Evolutionary conservation across 208 protist genomes (phyloP), one percentile per base, ranked within the genome.

Genomic region (Leishmania braziliensis): DNA sequence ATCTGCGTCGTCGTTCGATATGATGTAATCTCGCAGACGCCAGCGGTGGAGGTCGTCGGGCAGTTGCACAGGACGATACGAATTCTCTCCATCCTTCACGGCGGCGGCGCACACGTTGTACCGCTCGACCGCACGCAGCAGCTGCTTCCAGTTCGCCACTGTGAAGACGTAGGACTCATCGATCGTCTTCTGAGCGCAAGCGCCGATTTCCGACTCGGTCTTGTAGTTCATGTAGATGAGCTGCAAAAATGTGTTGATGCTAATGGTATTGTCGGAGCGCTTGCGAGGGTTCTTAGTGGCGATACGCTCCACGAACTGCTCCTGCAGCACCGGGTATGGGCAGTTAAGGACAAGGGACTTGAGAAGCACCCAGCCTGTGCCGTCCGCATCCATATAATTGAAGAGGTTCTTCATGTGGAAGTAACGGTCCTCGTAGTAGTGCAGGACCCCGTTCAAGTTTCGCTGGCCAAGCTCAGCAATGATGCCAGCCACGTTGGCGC

Each of bases 161-260:
- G 91, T 92, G 80, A 95, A 92, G 23, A 89, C 48, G 80, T 96
- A 96, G 26, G 88, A 80, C 78, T 79, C 82, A 77, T 96, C 92
- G 50, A 90, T 69, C 36, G 84, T 83, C 60, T 86, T 80, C 23
- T 81, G 69, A 50, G 79, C 79, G 54, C 81, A 87, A 5, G 85
- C 63, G n/a, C 81, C 88, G 77, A 95, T 95, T 62, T 96, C 91
- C 23, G 82, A 77, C 56, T 94, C 89, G 26, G 93, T 93, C 82
- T 96, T 96, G 89, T 96, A 96, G 86, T 95, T 95, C 87, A 90
- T 91, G 85, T 96, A 96, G 10, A 95, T 84, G 26, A 96, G 87
- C 78, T 93, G 84, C 69, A 96, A 77, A 79, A 95, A 96, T 4
- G 93, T 93, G 86, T 96, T 95, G 80, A 92, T 88, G 78, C 80